A percentile compares a stretch with the other conserved stretches of the same genome.
phyloP scores from a whole-genome alignment of 1,284 basidiomycete species.

The Ganoderma lingzhi region DNA sequence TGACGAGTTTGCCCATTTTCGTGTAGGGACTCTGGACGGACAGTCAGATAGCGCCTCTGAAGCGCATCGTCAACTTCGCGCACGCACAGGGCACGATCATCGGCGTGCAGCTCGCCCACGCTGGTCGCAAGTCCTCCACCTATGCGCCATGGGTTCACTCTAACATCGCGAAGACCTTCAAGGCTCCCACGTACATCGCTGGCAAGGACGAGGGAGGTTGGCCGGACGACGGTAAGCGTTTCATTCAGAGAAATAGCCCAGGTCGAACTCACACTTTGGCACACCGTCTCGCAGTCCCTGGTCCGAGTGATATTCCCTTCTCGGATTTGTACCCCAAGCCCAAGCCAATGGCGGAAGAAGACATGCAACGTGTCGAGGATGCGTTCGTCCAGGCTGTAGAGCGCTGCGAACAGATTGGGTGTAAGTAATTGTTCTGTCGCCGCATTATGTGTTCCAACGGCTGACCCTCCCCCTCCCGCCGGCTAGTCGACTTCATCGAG shows the following conservation, averaged over 20 bases:
- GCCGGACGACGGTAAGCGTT: constrained; percentile 60
- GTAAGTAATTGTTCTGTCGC: constrained; percentile 47
- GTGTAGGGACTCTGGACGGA: constrained; percentile 78
- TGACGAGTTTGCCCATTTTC: not conserved
- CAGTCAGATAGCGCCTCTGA: constrained; percentile 72
- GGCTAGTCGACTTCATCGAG: constrained; percentile 83
- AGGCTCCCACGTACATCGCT: constrained; percentile 40
- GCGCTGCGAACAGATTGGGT: constrained; percentile 69
- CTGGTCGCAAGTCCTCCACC: constrained; percentile 77
- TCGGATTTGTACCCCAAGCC: constrained; percentile 57
- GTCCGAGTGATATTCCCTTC: constrained; percentile 63
- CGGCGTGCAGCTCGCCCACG: constrained; percentile 85
- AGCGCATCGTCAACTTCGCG: constrained; percentile 78
- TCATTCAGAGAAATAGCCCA: not conserved
- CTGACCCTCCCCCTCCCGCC: not conserved
- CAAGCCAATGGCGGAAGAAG: constrained; percentile 57
- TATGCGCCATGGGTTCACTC: constrained; percentile 63
- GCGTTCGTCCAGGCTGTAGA: constrained; percentile 72
- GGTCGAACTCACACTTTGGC: constrained; percentile 1
- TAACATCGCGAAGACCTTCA: constrained; percentile 38
- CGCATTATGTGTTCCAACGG: not conserved
- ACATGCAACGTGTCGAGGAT: constrained; percentile 68
- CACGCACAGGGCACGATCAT: constrained; percentile 77
- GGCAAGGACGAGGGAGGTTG: constrained; percentile 70
- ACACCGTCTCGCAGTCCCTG: constrained; percentile 45